Conservation (phyloP, 805 yeast genomes). For the Wickerhamiella cacticola region DNA sequence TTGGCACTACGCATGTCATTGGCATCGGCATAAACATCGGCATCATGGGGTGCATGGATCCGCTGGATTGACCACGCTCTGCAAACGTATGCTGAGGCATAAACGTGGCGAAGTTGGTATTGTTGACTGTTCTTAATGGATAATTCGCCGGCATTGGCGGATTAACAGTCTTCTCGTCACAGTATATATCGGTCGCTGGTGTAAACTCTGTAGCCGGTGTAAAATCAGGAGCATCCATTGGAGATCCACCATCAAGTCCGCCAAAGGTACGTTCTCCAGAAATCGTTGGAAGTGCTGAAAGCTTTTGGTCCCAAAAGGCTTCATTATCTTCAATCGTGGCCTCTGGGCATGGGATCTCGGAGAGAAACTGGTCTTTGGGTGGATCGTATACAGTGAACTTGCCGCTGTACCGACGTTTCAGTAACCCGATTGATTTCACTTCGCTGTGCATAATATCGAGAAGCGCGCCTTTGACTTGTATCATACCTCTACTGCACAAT, state of each 20-base stretch:
- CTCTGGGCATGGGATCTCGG: background rate
- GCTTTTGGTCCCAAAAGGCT: background rate
- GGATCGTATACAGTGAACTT: background rate
- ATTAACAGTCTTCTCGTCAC: background rate
- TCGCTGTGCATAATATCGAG: slow-evolving; percentile 7
- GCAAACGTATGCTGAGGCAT: background rate
- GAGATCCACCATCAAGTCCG: background rate
- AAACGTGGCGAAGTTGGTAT: slow-evolving; percentile 5
- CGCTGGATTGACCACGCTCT: no score
- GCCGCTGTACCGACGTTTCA: slow-evolving; percentile 6
- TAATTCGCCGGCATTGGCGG: background rate
- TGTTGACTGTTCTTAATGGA: background rate
- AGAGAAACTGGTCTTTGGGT: background rate
- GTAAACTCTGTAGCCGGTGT: slow-evolving; percentile 8
- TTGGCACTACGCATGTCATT: background rate
- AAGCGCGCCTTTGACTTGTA: background rate
- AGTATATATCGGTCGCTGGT: slow-evolving; percentile 7
- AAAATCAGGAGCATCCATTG: slow-evolving; percentile 5
- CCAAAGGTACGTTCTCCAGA: background rate
- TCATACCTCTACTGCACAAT: background rate
- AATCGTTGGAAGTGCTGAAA: background rate
- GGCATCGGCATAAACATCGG: slow-evolving; percentile 1
- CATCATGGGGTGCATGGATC: background rate
- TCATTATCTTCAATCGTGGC: background rate
- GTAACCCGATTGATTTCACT: slow-evolving; percentile 6